These are phyloP conservation scores for Conringia planisiliqua DNA, from an alignment of 345 rosid genomes.

Conservation along the genomic window DNA sequence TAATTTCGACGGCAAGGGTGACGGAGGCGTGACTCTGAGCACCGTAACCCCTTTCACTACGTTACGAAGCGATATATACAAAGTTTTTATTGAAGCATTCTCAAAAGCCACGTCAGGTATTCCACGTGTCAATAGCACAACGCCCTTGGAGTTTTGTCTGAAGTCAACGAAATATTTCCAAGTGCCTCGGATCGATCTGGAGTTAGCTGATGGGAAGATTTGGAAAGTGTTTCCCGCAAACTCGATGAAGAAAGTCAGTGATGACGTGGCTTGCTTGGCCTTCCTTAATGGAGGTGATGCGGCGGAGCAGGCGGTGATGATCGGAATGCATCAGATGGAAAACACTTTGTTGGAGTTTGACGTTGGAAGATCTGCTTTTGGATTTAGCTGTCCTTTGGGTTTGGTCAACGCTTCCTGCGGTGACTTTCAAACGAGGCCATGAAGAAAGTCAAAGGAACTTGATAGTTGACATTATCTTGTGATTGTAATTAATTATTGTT, in stretches of 20 bases:
- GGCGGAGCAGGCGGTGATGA: constrained; percentile 31
- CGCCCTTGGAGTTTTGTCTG: constrained; percentile 37
- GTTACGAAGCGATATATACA: constrained; percentile 31
- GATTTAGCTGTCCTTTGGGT: constrained; percentile 35
- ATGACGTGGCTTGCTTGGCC: constrained; percentile 39
- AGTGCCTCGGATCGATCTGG: constrained; percentile 35
- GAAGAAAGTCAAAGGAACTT: constrained; percentile 2
- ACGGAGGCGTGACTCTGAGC: constrained; percentile 40
- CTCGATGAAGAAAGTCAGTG: constrained; percentile 36
- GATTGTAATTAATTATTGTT: not conserved
- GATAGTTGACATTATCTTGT: not conserved
- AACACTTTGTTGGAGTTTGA: constrained; percentile 35
- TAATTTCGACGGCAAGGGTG: constrained; percentile 23
- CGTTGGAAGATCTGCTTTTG: constrained; percentile 28
- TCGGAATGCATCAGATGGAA: constrained; percentile 40
- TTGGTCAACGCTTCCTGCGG: constrained; percentile 29
- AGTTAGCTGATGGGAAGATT: constrained; percentile 23
- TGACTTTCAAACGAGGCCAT: constrained; percentile 22
- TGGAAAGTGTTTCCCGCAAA: constrained; percentile 39
- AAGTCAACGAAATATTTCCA: not conserved
- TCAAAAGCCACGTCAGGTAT: constrained; percentile 25
- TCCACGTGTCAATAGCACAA: constrained; percentile 29
- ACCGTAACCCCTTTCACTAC: constrained; percentile 31
- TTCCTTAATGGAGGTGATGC: constrained; percentile 36
- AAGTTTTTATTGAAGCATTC: constrained; percentile 24